These are phyloP conservation scores for Babesia sp. DNA, from an alignment of 169 alveolate genomes.

Conservation along the genomic window DNA sequence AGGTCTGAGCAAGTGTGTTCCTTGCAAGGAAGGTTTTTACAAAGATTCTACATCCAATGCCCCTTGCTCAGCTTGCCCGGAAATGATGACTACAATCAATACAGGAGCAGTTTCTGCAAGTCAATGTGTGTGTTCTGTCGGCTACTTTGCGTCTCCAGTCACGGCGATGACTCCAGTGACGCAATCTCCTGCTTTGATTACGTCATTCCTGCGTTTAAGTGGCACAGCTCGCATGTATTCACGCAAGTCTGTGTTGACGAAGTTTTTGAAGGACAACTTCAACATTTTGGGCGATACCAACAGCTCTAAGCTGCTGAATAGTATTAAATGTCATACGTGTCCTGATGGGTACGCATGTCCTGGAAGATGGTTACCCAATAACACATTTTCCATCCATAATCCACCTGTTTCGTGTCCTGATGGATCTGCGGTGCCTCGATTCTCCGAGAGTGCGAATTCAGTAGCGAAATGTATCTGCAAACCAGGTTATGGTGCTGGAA, in stretches of 20 bases:
- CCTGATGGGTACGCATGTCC: conserved; percentile 54
- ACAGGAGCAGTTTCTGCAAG: conserved; percentile 66
- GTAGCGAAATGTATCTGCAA: conserved; percentile 52
- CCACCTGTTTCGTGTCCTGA: conserved; percentile 59
- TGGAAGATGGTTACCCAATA: conserved; percentile 35
- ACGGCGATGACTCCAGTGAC: not conserved
- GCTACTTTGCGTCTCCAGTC: conserved; percentile 47
- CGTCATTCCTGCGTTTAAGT: not conserved
- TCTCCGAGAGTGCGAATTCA: conserved; percentile 15
- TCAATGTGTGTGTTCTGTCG: conserved; percentile 71
- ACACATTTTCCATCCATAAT: conserved; percentile 11
- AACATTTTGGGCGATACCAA: not conserved
- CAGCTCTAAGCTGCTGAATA: not conserved
- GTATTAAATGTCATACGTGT: conserved; percentile 26
- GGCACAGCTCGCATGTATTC: not conserved
- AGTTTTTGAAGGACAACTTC: conserved; percentile 10
- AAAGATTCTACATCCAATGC: conserved; percentile 61
- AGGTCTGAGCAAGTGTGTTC: conserved; percentile 36
- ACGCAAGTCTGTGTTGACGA: not conserved
- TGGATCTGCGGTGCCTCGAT: conserved; percentile 52
- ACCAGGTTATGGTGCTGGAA: conserved; percentile 60
- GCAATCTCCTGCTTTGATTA: not conserved
- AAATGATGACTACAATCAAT: conserved; percentile 64
- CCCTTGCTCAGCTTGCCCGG: conserved; percentile 73
- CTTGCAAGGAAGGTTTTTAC: conserved; percentile 73